Base-by-base conservation (phyloP, 2,329 filamentous ascomycete species). In the Ophiostoma himal-ulmi region DNA sequence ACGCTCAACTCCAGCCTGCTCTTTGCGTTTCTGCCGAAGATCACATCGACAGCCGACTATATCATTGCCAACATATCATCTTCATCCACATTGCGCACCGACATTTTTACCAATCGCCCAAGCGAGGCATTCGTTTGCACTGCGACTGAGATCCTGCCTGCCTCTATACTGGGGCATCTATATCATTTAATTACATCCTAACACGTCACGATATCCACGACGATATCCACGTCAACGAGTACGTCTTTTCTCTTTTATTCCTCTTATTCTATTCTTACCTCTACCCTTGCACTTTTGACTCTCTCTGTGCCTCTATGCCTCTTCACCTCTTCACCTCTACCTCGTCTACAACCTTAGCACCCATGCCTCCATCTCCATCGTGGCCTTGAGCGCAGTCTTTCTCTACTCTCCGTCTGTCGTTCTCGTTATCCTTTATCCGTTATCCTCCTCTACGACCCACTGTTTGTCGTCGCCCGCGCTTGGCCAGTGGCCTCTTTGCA, bases 401-500 rank as follows among this genome's bases (percentile, higher is more conserved):
- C 22, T 57, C 22, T 57, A 26, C 52, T 13, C 30, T 30, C 30
- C 3, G 8, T 11, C 52, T 57, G 44, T n/a, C 26, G 22, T 60
- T 60, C 54, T 30, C 26, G 30, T 22, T 22, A 60, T 30, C 54
- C 54, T 60, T 30, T 60, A 22, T 17, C 22, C n/a, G 14, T 60
- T 60, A 60, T 30, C 26, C 13, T 30, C 54, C 13, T 30, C 54
- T 60, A 30, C 22, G 20, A 14, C 57, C 57, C 26, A 34, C 57
- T 36, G 30, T 62, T 34, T 36, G 30, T 62, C 30, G 26, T 36
- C 11, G 57, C 26, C 8, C 57, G 30, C 34, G 60, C 34, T 64
- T 37, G 60, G 60, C 30, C 30, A 64, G 60, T 64, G 60, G 60
- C 60, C 60, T 64, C 30, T 57, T 57, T 64, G 60, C 60, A 36